A percentile compares a stretch with the other conserved stretches of the same genome.
phyloP scores from a whole-genome alignment of 805 yeast genomes.

The Starmerella geochares region DNA sequence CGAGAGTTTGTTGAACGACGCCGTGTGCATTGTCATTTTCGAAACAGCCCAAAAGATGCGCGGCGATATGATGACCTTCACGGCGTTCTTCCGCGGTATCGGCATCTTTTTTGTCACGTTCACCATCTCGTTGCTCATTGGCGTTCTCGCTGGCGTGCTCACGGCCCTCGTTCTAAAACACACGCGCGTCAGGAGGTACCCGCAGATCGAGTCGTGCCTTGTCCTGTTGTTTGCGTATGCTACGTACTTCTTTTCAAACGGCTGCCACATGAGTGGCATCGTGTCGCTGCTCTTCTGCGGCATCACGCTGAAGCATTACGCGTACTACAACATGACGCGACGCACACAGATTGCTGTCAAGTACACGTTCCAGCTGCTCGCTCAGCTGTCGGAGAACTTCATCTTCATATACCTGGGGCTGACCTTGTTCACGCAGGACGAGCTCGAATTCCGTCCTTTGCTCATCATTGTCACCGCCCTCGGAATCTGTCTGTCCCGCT shows the following conservation, averaged over 20 bases:
- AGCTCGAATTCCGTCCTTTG: slow-evolving; percentile 85
- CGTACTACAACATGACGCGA: slow-evolving; percentile 94
- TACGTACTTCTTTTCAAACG: slow-evolving; percentile 93
- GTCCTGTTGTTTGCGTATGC: slow-evolving; percentile 87
- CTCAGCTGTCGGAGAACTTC: slow-evolving; percentile 92
- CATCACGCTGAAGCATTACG: slow-evolving; percentile 91
- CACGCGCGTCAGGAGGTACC: slow-evolving; percentile 83
- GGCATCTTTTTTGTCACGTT: slow-evolving; percentile 90
- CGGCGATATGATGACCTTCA: slow-evolving; percentile 64
- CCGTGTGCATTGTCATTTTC: slow-evolving; percentile 97
- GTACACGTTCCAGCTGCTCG: slow-evolving; percentile 84
- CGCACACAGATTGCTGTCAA: slow-evolving; percentile 94
- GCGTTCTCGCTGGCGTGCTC: slow-evolving; percentile 73
- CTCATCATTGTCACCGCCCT: slow-evolving; percentile 80
- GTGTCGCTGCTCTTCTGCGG: slow-evolving; percentile 93
- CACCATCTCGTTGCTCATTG: slow-evolving; percentile 81
- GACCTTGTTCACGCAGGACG: slow-evolving; percentile 91
- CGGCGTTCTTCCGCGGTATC: slow-evolving; percentile 68
- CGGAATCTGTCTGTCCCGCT: slow-evolving; percentile 87
- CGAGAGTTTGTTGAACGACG: slow-evolving; percentile 89
- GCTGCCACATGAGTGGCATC: slow-evolving; percentile 98
- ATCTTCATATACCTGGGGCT: slow-evolving; percentile 91
- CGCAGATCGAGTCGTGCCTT: slow-evolving; percentile 93
- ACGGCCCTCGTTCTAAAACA: slow-evolving; percentile 87
- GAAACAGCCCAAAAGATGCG: slow-evolving; percentile 96